phyloP scores from a whole-genome alignment of 2,329 filamentous ascomycete species.

The Kalmusia sp. region DNA sequence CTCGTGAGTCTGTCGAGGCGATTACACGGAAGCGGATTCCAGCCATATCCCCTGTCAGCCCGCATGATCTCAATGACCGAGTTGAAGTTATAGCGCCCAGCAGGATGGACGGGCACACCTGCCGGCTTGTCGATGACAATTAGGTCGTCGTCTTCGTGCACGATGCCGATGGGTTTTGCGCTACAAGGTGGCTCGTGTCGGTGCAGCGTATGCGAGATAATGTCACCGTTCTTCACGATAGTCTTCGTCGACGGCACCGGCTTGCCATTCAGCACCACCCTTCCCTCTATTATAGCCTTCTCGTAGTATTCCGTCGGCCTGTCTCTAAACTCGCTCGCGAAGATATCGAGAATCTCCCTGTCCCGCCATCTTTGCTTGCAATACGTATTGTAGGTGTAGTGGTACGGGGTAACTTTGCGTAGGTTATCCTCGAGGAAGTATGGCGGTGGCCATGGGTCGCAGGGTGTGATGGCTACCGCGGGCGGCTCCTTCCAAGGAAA shows the following conservation, averaged over 20 bases:
- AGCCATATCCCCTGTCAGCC: constrained; percentile 68
- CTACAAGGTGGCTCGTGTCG: constrained; percentile 95
- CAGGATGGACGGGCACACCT: constrained; percentile 92
- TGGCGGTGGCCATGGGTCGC: constrained; percentile 67
- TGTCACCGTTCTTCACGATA: constrained; percentile 83
- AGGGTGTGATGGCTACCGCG: constrained; percentile 56
- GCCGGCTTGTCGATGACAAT: constrained; percentile 97
- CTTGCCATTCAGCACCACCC: constrained; percentile 81
- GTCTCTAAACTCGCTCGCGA: constrained; percentile 90
- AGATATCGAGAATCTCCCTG: constrained; percentile 82
- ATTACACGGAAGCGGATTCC: constrained; percentile 79
- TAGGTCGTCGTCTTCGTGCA: constrained; percentile 92
- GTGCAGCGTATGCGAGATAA: constrained; percentile 92
- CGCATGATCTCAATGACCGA: constrained; percentile 93
- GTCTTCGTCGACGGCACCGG: constrained; percentile 69
- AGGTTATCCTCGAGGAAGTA: constrained; percentile 87
- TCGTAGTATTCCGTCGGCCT: constrained; percentile 83
- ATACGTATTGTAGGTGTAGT: constrained; percentile 93
- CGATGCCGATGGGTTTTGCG: constrained; percentile 76
- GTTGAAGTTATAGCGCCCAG: constrained; percentile 95
- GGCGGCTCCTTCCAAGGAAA: constrained; percentile 54
- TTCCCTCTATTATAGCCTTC: constrained; percentile 79
- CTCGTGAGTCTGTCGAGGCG: constrained; percentile 92
- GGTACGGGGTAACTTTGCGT: constrained; percentile 83
- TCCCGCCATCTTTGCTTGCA: constrained; percentile 95